Percentiles rank a stretch among this genome's conserved stretches.
These are phyloP conservation scores for Andrographis paniculata DNA, from an alignment of 305 asterid genomes.

Conservation along the genomic window DNA sequence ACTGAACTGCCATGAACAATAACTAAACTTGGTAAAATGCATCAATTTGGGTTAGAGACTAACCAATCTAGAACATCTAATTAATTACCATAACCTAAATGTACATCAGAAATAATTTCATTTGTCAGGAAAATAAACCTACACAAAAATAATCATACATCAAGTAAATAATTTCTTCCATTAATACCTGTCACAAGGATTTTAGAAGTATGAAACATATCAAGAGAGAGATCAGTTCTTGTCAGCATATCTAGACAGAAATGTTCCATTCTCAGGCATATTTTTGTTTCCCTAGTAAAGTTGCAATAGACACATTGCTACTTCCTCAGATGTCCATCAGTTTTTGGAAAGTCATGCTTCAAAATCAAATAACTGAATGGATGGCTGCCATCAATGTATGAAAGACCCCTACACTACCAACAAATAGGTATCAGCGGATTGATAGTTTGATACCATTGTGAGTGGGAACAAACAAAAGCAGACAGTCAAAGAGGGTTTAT, in stretches of 20 bases:
- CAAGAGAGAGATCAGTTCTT: neutral
- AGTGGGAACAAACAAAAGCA: too few species aligned
- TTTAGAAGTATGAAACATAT: too few species aligned
- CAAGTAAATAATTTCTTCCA: too few species aligned
- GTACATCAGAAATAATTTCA: too few species aligned
- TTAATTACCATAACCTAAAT: slow-evolving; percentile 7
- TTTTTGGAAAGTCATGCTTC: neutral
- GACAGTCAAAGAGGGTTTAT: neutral
- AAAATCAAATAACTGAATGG: neutral
- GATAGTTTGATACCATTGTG: too few species aligned
- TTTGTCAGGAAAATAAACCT: too few species aligned
- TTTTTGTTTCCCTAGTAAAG: too few species aligned
- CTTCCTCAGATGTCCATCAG: too few species aligned
- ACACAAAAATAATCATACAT: too few species aligned
- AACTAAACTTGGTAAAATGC: slow-evolving; percentile 28
- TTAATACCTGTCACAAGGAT: too few species aligned
- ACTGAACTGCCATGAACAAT: slow-evolving; percentile 77
- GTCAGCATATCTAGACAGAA: neutral
- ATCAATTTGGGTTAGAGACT: neutral
- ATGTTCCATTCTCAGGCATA: neutral
- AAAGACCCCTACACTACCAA: neutral
- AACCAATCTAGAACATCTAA: slow-evolving; percentile 2
- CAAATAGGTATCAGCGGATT: neutral
- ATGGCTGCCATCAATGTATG: too few species aligned
- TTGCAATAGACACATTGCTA: too few species aligned